A percentile compares a stretch with the other conserved stretches of the same genome.
Evolutionary conservation across 768 basidiomycete species (phyloP).

Genomic region (Tylopilus vinaceipallidus): DNA sequence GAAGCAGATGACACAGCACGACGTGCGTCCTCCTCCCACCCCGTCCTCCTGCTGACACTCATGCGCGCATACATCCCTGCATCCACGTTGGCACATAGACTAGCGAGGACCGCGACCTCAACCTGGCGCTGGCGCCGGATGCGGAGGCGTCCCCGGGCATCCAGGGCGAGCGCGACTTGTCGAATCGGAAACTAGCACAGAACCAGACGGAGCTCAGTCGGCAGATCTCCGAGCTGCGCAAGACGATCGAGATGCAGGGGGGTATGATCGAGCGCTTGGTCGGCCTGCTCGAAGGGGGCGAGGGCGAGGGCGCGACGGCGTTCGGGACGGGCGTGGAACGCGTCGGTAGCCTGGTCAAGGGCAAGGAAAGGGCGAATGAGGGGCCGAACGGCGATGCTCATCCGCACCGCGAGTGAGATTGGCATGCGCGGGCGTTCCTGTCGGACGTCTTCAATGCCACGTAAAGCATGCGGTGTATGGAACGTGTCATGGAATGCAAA

Average conservation of each 20-base stretch:
- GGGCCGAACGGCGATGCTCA: neutral
- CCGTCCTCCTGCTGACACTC: neutral
- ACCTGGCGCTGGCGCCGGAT: slow-evolving; percentile 1
- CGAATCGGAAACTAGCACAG: slow-evolving; percentile 59
- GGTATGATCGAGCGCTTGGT: slow-evolving; percentile 40
- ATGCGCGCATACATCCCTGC: neutral
- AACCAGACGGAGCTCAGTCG: slow-evolving; percentile 64
- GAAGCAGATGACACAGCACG: slow-evolving; percentile 68
- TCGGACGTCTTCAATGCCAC: no score
- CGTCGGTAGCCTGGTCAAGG: slow-evolving; percentile 2
- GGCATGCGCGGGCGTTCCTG: no score
- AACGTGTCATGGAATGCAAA: no score
- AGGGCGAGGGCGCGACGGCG: neutral
- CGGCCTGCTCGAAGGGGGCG: slow-evolving; percentile 12
- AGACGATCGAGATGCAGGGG: slow-evolving; percentile 58
- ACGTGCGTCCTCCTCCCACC: slow-evolving; percentile 32
- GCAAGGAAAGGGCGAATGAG: slow-evolving; percentile 14
- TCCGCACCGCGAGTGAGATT: no score
- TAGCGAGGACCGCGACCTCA: neutral
- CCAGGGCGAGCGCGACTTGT: slow-evolving; percentile 39
- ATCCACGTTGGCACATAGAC: neutral
- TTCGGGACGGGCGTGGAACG: neutral
- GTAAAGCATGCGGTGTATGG: no score
- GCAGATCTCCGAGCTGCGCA: slow-evolving; percentile 60
- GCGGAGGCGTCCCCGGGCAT: slow-evolving; percentile 4